These are phyloP conservation scores for Fraxinus sp. DNA, from an alignment of 305 asterid species.

Conservation along the genomic window DNA sequence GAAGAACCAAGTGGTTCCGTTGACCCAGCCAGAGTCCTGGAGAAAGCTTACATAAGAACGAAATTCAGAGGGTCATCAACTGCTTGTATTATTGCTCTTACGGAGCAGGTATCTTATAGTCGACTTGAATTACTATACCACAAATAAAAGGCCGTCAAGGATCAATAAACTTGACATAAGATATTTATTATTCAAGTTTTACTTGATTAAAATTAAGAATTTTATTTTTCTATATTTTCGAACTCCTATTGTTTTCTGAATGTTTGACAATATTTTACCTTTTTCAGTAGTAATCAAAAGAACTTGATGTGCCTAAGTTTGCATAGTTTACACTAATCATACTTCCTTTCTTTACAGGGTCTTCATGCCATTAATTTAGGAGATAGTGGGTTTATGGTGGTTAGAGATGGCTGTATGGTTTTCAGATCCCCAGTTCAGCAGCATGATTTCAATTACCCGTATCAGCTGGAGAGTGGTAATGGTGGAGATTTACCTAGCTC, in stretches of 20 bases:
- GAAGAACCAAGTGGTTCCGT: constrained; percentile 84
- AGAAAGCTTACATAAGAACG: constrained; percentile 84
- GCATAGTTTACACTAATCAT: neutral
- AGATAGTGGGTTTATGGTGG: constrained; percentile 95
- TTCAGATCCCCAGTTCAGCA: constrained; percentile 88
- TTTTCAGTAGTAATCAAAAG: neutral
- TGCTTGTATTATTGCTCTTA: constrained; percentile 90
- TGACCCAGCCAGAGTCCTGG: constrained; percentile 86
- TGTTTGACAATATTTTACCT: neutral
- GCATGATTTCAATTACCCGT: constrained; percentile 83
- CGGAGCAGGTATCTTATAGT: constrained; percentile 57
- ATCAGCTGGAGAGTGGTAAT: constrained; percentile 69
- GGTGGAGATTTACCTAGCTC: constrained; percentile 86
- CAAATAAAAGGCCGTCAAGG: neutral
- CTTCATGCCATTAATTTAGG: constrained; percentile 88
- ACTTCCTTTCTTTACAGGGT: constrained; percentile 45
- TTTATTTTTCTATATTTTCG: neutral
- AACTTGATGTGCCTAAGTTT: neutral
- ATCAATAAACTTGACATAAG: neutral
- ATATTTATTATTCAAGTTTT: neutral
- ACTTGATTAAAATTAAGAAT: neutral
- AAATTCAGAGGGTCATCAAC: constrained; percentile 89
- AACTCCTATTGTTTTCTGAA: neutral
- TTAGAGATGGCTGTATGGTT: constrained; percentile 82
- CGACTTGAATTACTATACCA: neutral